A percentile compares a stretch with the other conserved stretches of the same genome.
Conservation (phyloP, 768 basidiomycete genomes). For the Tremella mesenterica region DNA sequence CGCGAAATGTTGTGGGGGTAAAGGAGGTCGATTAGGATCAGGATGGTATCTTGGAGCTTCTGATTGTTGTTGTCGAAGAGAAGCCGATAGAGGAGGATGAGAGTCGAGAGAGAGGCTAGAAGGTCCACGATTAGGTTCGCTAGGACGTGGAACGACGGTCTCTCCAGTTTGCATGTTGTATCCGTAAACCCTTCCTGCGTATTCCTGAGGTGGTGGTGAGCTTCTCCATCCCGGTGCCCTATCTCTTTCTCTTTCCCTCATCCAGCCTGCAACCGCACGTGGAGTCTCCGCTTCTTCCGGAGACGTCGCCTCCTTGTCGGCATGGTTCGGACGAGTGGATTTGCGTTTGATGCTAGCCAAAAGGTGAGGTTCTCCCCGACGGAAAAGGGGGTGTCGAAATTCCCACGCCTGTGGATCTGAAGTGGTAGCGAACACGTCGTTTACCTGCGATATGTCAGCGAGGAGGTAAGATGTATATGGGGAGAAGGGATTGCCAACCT, state of each 20-base stretch:
- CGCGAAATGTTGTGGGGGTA: not conserved
- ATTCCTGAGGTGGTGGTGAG: not conserved
- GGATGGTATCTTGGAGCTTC: slow-evolving; percentile 12
- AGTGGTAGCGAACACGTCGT: slow-evolving; percentile 37
- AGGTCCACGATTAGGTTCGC: not conserved
- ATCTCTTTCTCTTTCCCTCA: slow-evolving; percentile 14
- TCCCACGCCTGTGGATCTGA: slow-evolving; percentile 41
- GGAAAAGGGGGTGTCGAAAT: slow-evolving; percentile 43
- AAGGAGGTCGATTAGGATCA: slow-evolving; percentile 12
- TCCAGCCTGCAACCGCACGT: slow-evolving; percentile 29
- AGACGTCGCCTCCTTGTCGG: slow-evolving; percentile 13
- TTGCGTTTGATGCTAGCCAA: slow-evolving; percentile 42
- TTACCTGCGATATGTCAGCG: slow-evolving; percentile 29
- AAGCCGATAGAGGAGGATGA: not conserved
- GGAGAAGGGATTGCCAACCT: slow-evolving; percentile 7
- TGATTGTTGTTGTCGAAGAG: not conserved
- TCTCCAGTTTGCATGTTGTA: slow-evolving; percentile 15
- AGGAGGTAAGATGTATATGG: not conserved
- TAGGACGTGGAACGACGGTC: slow-evolving; percentile 1
- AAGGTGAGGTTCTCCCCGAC: slow-evolving; percentile 39
- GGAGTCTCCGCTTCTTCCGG: slow-evolving; percentile 19
- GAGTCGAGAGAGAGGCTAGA: not conserved
- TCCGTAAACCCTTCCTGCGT: not conserved
- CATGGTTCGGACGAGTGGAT: slow-evolving; percentile 18
- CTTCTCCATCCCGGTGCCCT: not conserved